These are phyloP conservation scores for Handroanthus guayacan DNA, from an alignment of 257 asterid species.

Conservation along the genomic window DNA sequence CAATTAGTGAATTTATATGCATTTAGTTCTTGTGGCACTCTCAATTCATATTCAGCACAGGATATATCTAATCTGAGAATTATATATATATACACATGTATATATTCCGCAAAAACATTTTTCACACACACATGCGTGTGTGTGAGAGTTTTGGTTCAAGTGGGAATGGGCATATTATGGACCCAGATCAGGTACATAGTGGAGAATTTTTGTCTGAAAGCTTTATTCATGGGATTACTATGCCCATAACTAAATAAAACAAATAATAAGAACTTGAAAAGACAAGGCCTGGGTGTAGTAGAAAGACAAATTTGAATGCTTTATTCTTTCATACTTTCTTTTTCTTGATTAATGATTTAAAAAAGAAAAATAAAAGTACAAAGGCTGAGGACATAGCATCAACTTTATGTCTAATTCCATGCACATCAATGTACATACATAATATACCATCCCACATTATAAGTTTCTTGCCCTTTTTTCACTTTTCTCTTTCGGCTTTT, in stretches of 20 bases:
- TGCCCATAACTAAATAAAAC: neutral
- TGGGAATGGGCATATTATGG: neutral
- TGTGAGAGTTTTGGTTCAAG: neutral
- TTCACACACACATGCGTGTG: neutral
- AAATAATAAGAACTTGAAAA: conserved; percentile 33
- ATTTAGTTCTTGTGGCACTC: neutral
- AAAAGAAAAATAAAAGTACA: conserved; percentile 12
- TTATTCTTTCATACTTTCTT: conserved; percentile 26
- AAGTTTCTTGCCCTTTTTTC: neutral
- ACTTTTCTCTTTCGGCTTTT: neutral
- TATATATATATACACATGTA: neutral
- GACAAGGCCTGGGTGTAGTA: conserved; percentile 27
- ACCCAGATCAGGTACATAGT: conserved; percentile 6
- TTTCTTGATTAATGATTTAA: neutral
- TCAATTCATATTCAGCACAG: neutral
- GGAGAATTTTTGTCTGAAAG: conserved; percentile 7
- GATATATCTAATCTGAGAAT: neutral
- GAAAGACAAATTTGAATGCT: conserved; percentile 40
- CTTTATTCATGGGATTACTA: conserved; percentile 10
- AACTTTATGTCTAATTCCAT: conserved; percentile 51
- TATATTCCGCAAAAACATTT: too few relatives aligned
- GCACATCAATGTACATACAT: conserved; percentile 23
- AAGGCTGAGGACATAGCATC: conserved; percentile 40
- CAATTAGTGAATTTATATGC: neutral
- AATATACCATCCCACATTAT: neutral